Percentiles rank a stretch among this genome's conserved stretches.
phyloP scores from a whole-genome alignment of 1,284 basidiomycete species.

The Crepidotus sp. region DNA sequence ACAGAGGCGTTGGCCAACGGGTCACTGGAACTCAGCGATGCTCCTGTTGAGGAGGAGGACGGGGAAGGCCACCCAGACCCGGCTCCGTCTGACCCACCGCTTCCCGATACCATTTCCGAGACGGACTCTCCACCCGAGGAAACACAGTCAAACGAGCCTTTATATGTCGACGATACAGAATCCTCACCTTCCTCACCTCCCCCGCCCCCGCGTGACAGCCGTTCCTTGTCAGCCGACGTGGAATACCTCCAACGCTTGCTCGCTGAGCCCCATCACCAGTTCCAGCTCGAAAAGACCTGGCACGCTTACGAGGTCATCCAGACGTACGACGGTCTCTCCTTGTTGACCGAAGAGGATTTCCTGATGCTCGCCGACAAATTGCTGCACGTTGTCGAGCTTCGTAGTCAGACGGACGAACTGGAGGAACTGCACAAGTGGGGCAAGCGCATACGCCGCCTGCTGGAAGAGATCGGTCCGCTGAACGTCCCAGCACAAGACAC shows the following conservation, averaged over 20 bases:
- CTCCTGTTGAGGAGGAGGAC: conserved; percentile 6
- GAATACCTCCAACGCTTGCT: conserved; percentile 11
- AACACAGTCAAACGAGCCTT: neutral
- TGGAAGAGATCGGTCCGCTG: conserved; percentile 24
- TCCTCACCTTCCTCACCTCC: too few relatives aligned
- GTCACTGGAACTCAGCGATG: neutral
- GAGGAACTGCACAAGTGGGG: conserved; percentile 30
- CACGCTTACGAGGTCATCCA: conserved; percentile 24
- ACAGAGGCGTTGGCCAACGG: conserved; percentile 5
- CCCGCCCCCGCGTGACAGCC: neutral
- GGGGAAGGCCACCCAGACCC: conserved; percentile 2
- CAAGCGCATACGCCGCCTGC: conserved; percentile 26
- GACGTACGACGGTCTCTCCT: conserved; percentile 16
- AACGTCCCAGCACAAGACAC: conserved; percentile 14
- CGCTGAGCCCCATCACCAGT: conserved; percentile 8
- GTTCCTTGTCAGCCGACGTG: conserved; percentile 1
- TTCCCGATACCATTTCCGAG: conserved; percentile 15
- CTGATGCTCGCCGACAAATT: conserved; percentile 29
- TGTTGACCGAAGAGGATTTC: conserved; percentile 21
- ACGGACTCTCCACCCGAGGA: conserved; percentile 12
- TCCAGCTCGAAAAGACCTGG: conserved; percentile 35
- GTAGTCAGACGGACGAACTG: conserved; percentile 20
- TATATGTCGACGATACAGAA: too few relatives aligned
- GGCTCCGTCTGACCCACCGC: conserved; percentile 6
- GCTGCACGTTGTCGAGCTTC: conserved; percentile 23